Evolutionary conservation across 2,329 filamentous ascomycete genomes (phyloP), one percentile per base, ranked within the genome.

Genomic region (Pochonia chlamydosporia): DNA sequence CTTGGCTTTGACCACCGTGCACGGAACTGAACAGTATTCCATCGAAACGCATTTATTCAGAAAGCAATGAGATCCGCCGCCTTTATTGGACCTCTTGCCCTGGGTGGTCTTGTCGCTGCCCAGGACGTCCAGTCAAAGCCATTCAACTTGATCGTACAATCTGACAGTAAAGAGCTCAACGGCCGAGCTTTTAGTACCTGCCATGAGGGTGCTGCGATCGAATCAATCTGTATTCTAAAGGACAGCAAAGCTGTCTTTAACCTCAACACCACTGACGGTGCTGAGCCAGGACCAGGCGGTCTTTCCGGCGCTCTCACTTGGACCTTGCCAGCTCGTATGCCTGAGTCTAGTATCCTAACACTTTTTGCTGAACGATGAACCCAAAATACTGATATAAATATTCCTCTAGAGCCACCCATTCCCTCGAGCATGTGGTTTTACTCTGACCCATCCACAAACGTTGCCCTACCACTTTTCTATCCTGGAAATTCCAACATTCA

Each of bases 371-470:
- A 37, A 37, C 13, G 16, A 37, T 16, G 13, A 16, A 37, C 16
- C n/a, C n/a, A n/a, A n/a, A n/a, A n/a, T n/a, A n/a, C n/a, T n/a
- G n/a, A n/a, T n/a, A n/a, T n/a, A n/a, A 23, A 36, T 20, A 7
- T 36, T 40, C 37, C 2, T 35, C 40, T n/a, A 44, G 26, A 28
- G 11, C 44, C 33, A 3, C 44, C 46, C 16, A 42, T 48, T 2
- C 48, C 49, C 3, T 46, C 47, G 18, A 44, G 52, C 48, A 52
- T 56, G 51, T 48, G 14, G 13, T 50, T 58, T 40, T 39, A 23
- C 46, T 16, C 40, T 28, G 51, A 56, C n/a, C 50, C 54, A 8
- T 53, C 54, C 21, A 50, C 51, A 44, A 60, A 60, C 49, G 52
- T 56, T 14, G 54, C 52, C 31, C 33, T 53, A n/a, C 51, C 54